Percentiles rank a stretch among this genome's conserved stretches.
Conservation (phyloP, 2,329 filamentous ascomycete species). For the Lecanicillium sp. region DNA sequence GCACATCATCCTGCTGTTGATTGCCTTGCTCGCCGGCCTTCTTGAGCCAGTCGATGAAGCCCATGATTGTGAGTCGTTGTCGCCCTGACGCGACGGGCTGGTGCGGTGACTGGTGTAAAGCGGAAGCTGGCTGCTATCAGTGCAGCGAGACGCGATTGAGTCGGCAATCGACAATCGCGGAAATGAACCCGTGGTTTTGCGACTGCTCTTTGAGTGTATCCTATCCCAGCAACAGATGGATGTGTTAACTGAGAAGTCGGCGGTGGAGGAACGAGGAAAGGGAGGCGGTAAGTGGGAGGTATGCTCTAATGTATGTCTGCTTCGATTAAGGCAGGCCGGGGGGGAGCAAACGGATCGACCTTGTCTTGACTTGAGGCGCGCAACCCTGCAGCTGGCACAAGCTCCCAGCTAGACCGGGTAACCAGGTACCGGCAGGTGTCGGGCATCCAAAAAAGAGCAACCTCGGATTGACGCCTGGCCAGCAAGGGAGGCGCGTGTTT, state of each 20-base stretch:
- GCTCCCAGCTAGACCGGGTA: no score
- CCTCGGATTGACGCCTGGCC: no score
- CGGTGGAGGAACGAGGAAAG: no score
- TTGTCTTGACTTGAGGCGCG: no score
- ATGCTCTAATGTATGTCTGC: no score
- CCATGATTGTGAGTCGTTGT: constrained; percentile 21
- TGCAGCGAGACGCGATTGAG: neutral
- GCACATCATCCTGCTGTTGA: constrained; percentile 16
- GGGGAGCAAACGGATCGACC: no score
- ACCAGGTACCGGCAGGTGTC: no score
- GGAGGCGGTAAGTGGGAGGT: no score
- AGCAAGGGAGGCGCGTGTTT: no score
- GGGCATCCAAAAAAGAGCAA: no score
- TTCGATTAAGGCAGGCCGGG: no score
- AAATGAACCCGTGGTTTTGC: neutral
- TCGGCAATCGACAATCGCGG: neutral
- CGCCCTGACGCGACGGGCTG: constrained; percentile 1
- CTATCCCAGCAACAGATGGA: neutral
- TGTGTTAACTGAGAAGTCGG: neutral
- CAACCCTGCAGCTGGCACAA: no score
- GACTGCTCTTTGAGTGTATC: neutral
- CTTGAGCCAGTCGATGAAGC: constrained; percentile 32
- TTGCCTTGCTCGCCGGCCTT: constrained; percentile 17
- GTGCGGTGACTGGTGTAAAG: neutral
- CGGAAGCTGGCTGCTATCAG: neutral